Base-by-base conservation (phyloP, 208 protist species). In the Naegleria lovaniensis region DNA sequence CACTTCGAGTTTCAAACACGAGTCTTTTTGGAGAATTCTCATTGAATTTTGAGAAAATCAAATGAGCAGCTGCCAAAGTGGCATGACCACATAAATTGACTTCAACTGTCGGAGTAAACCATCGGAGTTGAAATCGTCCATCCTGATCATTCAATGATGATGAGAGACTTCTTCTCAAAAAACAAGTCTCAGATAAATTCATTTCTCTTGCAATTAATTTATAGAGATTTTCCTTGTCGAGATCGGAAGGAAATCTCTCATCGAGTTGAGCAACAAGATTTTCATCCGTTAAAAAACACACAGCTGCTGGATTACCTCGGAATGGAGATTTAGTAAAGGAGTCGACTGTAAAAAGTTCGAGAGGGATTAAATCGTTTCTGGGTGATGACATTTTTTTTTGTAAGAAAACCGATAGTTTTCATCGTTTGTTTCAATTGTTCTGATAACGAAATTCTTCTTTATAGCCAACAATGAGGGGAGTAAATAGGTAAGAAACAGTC, bases 71-170 rank as follows among this genome's bases (percentile, higher is more conserved):
- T 33, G 90, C 90, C 3, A 91, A 43, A n/a, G 90, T 91, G 5
- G 83, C 90, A 75, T 91, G 90, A 2, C 90, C 90, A 67, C 90
- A 91, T 5, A 91, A 33, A 33, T 33, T 29, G 33, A 67, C 55
- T 25, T 91, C 90, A 29, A 75, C 83, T n/a, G 79, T 91, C 15
- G 90, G 90, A 87, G 90, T 91, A 41, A 91, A 91, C 90, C 90
- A 91, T 29, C 90, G 75, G 13, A 91, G 40, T 22, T 29, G 22
- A 38, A 91, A 91, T 22, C 11, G 33, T n/a, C 88, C 88, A 0
- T 40, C 25, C 15, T 58, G 29, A 48, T 88, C n/a, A n/a, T n/a
- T n/a, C n/a, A n/a, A n/a, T n/a, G n/a, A n/a, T n/a, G n/a, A n/a
- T n/a, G n/a, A n/a, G n/a, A n/a, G n/a, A n/a, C n/a, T n/a, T 67